Evolutionary conservation across 495 filamentous ascomycete genomes (phyloP).

Genomic region (Hyaloscypha bicolor): DNA sequence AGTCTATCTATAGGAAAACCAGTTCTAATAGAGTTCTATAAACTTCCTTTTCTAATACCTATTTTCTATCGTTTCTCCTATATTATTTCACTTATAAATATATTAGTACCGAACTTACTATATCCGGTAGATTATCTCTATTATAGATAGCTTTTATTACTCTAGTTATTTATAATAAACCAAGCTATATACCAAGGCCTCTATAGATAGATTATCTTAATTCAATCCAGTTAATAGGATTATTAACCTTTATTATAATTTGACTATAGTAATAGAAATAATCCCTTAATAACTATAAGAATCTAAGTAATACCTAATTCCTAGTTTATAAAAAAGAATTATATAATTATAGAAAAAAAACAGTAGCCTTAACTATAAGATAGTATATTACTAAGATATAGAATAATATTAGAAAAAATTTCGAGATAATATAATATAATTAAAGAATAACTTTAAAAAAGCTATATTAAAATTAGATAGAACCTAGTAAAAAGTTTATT

Average conservation of each 20-base stretch:
- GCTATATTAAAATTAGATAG: background rate
- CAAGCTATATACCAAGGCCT: too few species aligned
- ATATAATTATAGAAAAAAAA: conserved; percentile 15
- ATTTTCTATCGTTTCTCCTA: too few species aligned
- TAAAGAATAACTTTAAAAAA: conserved; percentile 2
- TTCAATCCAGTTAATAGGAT: conserved; percentile 12
- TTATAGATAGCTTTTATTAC: too few species aligned
- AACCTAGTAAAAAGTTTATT: too few species aligned
- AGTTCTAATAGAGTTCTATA: too few species aligned
- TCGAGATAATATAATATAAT: conserved; percentile 7
- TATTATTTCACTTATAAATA: too few species aligned
- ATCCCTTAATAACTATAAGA: conserved; percentile 15
- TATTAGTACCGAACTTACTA: too few species aligned
- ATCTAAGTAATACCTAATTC: conserved; percentile 18
- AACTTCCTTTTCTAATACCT: too few species aligned
- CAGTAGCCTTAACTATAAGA: conserved; percentile 15
- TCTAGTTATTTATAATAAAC: too few species aligned
- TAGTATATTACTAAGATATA: conserved; percentile 20
- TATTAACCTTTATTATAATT: conserved; percentile 17
- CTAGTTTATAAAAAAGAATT: conserved; percentile 19
- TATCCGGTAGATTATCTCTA: too few species aligned
- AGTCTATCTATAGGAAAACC: too few species aligned
- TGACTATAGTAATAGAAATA: conserved; percentile 16
- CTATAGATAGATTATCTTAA: too few species aligned
- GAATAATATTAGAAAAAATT: conserved; percentile 16